phyloP scores from a whole-genome alignment of 331 rosid genomes.

The Dryas integrifolia region DNA sequence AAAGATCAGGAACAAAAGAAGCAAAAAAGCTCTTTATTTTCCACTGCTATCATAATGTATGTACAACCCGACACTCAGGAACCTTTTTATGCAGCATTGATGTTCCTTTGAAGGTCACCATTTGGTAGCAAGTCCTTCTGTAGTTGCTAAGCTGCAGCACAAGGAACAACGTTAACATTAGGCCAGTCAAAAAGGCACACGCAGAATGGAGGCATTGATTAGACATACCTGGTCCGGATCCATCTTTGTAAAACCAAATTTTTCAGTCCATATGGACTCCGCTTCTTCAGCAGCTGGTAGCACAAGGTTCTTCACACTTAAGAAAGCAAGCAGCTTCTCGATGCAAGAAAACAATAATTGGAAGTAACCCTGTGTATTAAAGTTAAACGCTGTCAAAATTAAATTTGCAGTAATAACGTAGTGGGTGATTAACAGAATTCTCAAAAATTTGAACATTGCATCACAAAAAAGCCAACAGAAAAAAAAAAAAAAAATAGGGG shows the following conservation, averaged over 20 bases:
- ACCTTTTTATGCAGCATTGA: conserved; percentile 82
- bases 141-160: conserved; percentile 64
- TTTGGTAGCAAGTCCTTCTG: conserved; percentile 73
- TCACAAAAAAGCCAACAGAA: neutral
- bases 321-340: conserved; percentile 71
- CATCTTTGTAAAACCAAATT: conserved; percentile 75
- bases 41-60: conserved; percentile 14
- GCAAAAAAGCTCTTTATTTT: neutral
- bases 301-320: conserved; percentile 74
- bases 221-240: conserved; percentile 66
- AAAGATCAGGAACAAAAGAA: conserved; percentile 2
- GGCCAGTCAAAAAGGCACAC: conserved; percentile 3
- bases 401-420: conserved; percentile 4
- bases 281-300: conserved; percentile 98
- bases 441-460: neutral
- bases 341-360: conserved; percentile 81
- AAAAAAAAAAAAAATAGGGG: neutral
- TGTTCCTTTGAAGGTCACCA: conserved; percentile 84
- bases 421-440: neutral
- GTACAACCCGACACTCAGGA: conserved; percentile 54
- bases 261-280: conserved; percentile 84
- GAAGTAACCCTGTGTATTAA: conserved; percentile 72
- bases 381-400: conserved; percentile 3
- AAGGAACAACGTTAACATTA: neutral
- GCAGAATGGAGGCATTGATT: neutral